Base-by-base conservation (phyloP, 257 asterid species). In the Solanum stenotomum region DNA sequence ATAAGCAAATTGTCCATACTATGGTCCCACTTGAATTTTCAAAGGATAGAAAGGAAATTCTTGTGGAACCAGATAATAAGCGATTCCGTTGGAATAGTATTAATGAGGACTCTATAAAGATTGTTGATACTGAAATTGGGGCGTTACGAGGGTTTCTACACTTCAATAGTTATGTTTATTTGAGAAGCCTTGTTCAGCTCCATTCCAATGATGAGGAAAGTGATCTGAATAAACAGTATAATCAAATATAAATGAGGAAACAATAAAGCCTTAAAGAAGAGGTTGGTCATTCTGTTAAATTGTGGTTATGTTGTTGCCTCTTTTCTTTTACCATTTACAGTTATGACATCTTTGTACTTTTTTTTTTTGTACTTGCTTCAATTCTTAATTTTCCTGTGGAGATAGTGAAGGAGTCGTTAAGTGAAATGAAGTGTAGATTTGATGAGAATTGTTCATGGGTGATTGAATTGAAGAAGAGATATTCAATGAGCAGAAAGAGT, bases 391-490 rank as follows among this genome's bases (percentile, higher is more conserved):
- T 95, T 20, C 96, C 98, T 82, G 96, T 91, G 68, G 98, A 95
- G 81, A 87, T 88, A 23, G 98, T 96, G 82, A 88, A 46, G 89
- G 94, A 90, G 49, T 95, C 98, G 5, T 93, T 96, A 22, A 84
- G 77, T 44, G 95, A 90, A 15, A 92, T 96, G 96, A 89, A 87
- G 91, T 90, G 93, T 71, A 90, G 89, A 1, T 44, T 88, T 34
- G 96, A 93, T 75, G 95, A 92, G 10, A 94, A 95, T 35, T 87
- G 98, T 15, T 96, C 98, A 12, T 96, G 96, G 37, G 98, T 95
- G 79, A 89, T 96, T n/a, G 98, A 95, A 0, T 84, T 96, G 38
- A 96, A 96, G 91, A 91, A 79, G 34, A 89, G 85, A 90, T 96
- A 95, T 31, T 94, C 96, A 0, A 88, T 93, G 96, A 91, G 93